Base-by-base conservation (phyloP, 176 grass and related monocot species). In the Oryza coarctata region DNA sequence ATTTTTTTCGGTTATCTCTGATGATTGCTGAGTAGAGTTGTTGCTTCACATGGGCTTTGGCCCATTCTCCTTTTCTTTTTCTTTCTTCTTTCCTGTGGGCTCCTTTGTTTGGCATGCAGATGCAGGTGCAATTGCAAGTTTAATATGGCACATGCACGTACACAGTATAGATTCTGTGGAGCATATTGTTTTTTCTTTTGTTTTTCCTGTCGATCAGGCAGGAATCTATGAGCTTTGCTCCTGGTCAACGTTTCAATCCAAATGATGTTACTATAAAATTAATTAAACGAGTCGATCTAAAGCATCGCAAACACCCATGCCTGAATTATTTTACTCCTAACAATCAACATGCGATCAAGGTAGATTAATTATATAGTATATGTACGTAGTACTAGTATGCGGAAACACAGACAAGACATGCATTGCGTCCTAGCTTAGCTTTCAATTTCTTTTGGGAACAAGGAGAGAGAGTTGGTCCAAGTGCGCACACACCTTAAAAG, bases 141-240 rank as follows among this genome's bases (percentile, higher is more conserved):
- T 55, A 55, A 22, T 55, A 55, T n/a, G 50, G 66, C 13, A 63
- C 30, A 35, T 52, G 57, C 74, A 75, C 49, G 47, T 75, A 52
- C 30, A 28, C 47, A 61, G 34, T 2, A 6, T 72, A 65, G 28
- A 74, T 25, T 80, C 57, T 71, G 38, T 71, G 55, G 68, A 85
- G 75, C 31, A 31, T 22, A 13, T 43, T 58, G 41, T 40, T 77
- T 79, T 33, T 41, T 3, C 38, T 9, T 45, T 50, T n/a, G 20
- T 58, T 41, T 36, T 36, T 5, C 35, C 20, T 49, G 22, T 25
- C 3, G 65, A 38, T 3, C 57, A 36, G n/a, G 30, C 38, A 71
- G 63, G 41, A 38, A 29, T 31, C 1, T 31, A 20, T 23, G 17
- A 40, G 9, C 30, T 41, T 45, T 62, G 12, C 29, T 40, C 30